A percentile compares a stretch with the other conserved stretches of the same genome.
Conservation (phyloP, 495 filamentous ascomycete species). For the Letharia columbiana region DNA sequence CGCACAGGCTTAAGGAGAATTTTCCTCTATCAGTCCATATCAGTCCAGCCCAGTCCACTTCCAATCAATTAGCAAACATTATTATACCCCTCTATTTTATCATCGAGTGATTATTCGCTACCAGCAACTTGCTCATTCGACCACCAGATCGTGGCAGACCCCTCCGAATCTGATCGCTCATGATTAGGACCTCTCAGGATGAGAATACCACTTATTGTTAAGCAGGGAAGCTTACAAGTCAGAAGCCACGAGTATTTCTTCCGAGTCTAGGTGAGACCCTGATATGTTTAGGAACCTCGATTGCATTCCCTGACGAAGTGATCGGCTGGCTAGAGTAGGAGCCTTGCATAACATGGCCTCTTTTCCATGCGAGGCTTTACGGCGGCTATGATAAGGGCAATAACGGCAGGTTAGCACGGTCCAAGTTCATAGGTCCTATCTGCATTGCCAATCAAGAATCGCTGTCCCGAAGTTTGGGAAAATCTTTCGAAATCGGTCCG, state of each 20-base stretch:
- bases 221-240: background rate
- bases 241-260: background rate
- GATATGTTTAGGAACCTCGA: too few species aligned
- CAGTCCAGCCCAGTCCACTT: background rate
- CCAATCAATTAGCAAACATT: background rate
- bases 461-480: background rate
- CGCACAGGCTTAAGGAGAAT: slow-evolving; percentile 8
- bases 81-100: background rate
- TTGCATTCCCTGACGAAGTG: too few species aligned
- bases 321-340: background rate
- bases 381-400: background rate
- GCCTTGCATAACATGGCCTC: too few species aligned
- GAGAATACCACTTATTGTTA: too few species aligned
- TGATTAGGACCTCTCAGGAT: too few species aligned
- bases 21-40: background rate
- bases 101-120: too few species aligned
- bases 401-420: background rate
- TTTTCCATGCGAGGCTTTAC: background rate
- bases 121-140: background rate
- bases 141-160: background rate
- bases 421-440: too few species aligned
- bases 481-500: slow-evolving; percentile 2
- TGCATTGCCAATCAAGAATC: background rate
- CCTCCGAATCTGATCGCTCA: too few species aligned
- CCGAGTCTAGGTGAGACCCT: too few species aligned